phyloP scores from a whole-genome alignment of 345 rosid species.

The Excoecaria agallocha region DNA sequence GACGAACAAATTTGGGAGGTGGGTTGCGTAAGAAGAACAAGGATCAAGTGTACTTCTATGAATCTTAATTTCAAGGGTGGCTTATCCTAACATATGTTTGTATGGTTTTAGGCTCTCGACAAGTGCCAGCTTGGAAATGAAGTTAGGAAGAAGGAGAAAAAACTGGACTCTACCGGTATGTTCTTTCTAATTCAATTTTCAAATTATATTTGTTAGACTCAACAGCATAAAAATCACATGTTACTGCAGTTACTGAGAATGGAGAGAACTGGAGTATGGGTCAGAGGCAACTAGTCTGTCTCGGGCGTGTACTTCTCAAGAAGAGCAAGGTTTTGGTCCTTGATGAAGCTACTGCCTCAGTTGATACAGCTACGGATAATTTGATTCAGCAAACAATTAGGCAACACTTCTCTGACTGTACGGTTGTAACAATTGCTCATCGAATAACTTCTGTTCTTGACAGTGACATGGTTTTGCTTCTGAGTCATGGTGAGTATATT shows the following conservation, averaged over 20 bases:
- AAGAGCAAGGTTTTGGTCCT: conserved; percentile 92
- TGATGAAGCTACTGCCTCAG: conserved; percentile 99
- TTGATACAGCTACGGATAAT: conserved; percentile 96
- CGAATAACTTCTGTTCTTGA: conserved; percentile 97
- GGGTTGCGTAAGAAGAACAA: too few relatives aligned
- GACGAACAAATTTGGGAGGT: conserved; percentile 97
- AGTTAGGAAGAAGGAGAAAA: conserved; percentile 78
- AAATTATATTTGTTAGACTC: too few relatives aligned
- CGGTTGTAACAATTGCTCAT: conserved; percentile 97
- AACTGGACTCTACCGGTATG: conserved; percentile 87
- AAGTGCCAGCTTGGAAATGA: conserved; percentile 91
- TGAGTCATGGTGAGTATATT: conserved; percentile 72
- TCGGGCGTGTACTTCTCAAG: conserved; percentile 89
- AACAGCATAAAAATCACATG: too few relatives aligned
- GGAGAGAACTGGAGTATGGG: conserved; percentile 99
- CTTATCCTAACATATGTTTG: too few relatives aligned
- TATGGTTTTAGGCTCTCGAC: conserved; percentile 70
- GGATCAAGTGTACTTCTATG: too few relatives aligned
- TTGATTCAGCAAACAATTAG: conserved; percentile 93
- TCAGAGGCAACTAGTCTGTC: conserved; percentile 88
- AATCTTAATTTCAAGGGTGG: too few relatives aligned
- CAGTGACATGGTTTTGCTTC: conserved; percentile 95
- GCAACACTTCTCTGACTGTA: conserved; percentile 83
- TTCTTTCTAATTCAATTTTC: neutral
- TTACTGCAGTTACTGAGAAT: conserved; percentile 68